Percentiles rank a stretch among this genome's conserved stretches.
phyloP scores from a whole-genome alignment of 345 rosid species.

The Moringa oleifera region DNA sequence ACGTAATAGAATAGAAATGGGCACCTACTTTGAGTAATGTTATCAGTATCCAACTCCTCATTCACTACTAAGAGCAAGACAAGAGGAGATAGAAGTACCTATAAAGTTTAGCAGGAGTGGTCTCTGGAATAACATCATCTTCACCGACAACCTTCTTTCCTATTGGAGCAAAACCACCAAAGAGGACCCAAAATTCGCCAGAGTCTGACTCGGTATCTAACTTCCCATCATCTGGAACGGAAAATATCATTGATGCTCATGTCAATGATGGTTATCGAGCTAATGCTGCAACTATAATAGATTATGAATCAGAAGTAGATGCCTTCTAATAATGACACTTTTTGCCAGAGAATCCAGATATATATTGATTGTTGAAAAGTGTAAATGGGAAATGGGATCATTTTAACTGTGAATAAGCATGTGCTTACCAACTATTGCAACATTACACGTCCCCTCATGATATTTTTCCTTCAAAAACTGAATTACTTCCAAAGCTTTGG shows the following conservation, averaged over 20 bases:
- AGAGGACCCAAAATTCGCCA: conserved; percentile 91
- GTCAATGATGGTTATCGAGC: conserved; percentile 14
- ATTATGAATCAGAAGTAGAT: background rate
- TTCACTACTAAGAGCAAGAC: conserved; percentile 15
- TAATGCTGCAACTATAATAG: background rate
- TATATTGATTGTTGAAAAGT: conserved; percentile 4
- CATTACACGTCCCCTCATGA: conserved; percentile 75
- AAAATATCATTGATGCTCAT: conserved; percentile 16
- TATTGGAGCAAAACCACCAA: conserved; percentile 85
- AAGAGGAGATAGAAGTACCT: conserved; percentile 38
- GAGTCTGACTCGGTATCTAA: conserved; percentile 95
- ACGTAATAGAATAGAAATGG: background rate
- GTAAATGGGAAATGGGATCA: conserved; percentile 7
- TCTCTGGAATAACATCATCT: conserved; percentile 70
- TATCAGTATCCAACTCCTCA: conserved; percentile 5
- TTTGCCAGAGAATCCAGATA: conserved; percentile 1
- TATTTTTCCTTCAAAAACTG: conserved; percentile 87
- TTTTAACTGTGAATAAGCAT: conserved; percentile 11
- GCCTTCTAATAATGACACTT: too few relatives aligned
- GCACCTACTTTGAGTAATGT: background rate
- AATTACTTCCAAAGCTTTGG: conserved; percentile 91
- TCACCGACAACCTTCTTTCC: conserved; percentile 76
- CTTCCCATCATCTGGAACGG: conserved; percentile 74
- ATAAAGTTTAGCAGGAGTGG: conserved; percentile 65
- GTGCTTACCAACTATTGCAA: conserved; percentile 81